phyloP scores from a whole-genome alignment of 352 stramenopile genomes.

The Phytophthora crassamura region DNA sequence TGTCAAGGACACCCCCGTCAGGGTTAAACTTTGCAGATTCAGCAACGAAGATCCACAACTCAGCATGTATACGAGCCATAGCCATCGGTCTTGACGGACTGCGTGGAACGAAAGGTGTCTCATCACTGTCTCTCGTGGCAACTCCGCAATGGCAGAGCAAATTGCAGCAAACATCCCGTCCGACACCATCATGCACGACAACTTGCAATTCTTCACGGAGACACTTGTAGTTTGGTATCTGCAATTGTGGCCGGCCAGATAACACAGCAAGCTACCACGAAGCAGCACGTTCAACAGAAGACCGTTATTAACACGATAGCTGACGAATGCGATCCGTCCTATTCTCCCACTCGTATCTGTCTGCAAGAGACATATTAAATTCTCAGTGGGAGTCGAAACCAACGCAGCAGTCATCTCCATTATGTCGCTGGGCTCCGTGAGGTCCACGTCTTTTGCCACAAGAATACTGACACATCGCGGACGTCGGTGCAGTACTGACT shows the following conservation, averaged over 20 bases:
- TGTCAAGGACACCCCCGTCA: background rate
- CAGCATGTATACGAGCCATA: background rate
- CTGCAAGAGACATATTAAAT: background rate
- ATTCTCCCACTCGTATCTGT: background rate
- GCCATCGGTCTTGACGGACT: background rate
- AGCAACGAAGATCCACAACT: background rate
- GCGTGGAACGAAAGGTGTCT: background rate
- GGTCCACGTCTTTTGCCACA: background rate
- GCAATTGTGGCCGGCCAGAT: background rate
- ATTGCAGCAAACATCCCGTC: background rate
- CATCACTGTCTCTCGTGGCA: background rate
- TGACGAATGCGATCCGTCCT: background rate
- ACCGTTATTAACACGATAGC: background rate
- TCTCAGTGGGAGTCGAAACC: background rate
- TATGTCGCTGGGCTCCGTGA: background rate
- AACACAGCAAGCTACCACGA: background rate
- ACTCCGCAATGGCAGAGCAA: background rate
- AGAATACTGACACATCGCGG: background rate
- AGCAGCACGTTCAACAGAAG: background rate
- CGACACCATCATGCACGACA: background rate
- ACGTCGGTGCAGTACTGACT: background rate
- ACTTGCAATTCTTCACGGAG: background rate
- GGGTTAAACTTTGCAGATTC: background rate
- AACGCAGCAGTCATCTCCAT: background rate
- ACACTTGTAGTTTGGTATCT: background rate